Conservation (phyloP, 768 basidiomycete genomes). For the Heimioporus sp. region DNA sequence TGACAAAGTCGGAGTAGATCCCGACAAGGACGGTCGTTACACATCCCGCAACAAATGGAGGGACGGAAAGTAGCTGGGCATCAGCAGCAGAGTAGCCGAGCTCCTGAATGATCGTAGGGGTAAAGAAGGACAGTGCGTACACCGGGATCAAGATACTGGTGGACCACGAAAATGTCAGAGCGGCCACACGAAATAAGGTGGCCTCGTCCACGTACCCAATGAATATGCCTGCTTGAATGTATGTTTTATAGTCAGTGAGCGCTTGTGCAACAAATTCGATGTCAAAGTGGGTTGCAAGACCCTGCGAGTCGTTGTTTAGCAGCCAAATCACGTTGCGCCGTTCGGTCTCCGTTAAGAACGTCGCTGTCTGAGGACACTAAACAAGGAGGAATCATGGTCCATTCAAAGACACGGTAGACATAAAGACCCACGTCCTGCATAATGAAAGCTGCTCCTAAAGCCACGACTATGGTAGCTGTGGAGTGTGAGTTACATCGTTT, state of each 20-base stretch:
- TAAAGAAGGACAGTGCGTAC: neutral
- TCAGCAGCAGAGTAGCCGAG: neutral
- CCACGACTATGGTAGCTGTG: neutral
- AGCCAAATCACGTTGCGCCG: neutral
- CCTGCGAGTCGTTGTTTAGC: neutral
- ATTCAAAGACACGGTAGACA: too few species aligned
- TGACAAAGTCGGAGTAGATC: neutral
- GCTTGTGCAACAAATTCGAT: neutral
- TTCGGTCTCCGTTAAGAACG: neutral
- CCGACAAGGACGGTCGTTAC: neutral
- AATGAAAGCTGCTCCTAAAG: neutral
- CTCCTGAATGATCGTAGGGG: neutral
- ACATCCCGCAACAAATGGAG: neutral
- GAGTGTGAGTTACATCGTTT: neutral
- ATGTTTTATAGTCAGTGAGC: constrained; percentile 1
- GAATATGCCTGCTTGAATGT: neutral
- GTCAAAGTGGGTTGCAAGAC: neutral
- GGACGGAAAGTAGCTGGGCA: neutral
- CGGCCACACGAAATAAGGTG: too few species aligned
- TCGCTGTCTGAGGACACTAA: constrained; percentile 1
- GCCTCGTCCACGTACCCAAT: neutral
- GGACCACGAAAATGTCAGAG: neutral
- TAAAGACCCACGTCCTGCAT: neutral
- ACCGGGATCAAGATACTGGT: neutral
- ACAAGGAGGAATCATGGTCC: neutral